These are phyloP conservation scores for Tuber borchii DNA, from an alignment of 495 filamentous ascomycete genomes.

Conservation along the genomic window DNA sequence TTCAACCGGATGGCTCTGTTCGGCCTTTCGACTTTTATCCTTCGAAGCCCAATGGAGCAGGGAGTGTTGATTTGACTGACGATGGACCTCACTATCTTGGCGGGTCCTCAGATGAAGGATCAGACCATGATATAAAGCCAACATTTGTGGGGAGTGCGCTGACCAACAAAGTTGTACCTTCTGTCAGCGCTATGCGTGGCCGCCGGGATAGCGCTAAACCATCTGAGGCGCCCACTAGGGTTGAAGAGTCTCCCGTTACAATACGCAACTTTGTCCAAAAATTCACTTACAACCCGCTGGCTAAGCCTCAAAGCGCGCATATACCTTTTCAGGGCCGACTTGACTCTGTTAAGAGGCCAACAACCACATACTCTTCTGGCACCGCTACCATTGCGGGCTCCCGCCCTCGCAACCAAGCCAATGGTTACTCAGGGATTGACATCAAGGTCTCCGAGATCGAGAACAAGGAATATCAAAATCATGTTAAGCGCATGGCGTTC, in stretches of 20 bases:
- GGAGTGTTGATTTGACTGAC: constrained; percentile 40
- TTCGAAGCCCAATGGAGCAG: constrained; percentile 21
- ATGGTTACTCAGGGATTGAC: constrained; percentile 50
- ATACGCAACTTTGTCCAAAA: constrained; percentile 6
- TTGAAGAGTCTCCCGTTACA: constrained; percentile 28
- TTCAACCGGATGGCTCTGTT: constrained; percentile 31
- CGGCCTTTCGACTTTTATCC: constrained; percentile 41
- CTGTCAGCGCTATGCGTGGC: constrained; percentile 33
- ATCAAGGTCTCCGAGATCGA: constrained; percentile 52
- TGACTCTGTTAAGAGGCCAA: constrained; percentile 36
- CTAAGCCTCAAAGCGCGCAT: constrained; percentile 3
- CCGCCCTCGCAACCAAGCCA: constrained; percentile 44
- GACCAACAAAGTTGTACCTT: constrained; percentile 23
- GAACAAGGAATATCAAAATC: constrained; percentile 50
- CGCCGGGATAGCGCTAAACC: constrained; percentile 24
- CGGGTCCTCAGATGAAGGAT: constrained; percentile 54
- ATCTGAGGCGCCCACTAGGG: constrained; percentile 10
- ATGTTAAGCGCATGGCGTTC: constrained; percentile 53
- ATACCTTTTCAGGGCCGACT: constrained; percentile 38
- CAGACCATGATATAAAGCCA: constrained; percentile 60
- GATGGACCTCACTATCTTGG: constrained; percentile 55
- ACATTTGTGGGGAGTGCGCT: constrained; percentile 26
- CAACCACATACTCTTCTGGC: constrained; percentile 28
- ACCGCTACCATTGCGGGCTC: constrained; percentile 24
- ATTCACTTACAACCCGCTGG: constrained; percentile 25